Evolutionary conservation across 2,329 filamentous ascomycete species (phyloP).

Genomic region (Pyrenophora tritici-repentis): DNA sequence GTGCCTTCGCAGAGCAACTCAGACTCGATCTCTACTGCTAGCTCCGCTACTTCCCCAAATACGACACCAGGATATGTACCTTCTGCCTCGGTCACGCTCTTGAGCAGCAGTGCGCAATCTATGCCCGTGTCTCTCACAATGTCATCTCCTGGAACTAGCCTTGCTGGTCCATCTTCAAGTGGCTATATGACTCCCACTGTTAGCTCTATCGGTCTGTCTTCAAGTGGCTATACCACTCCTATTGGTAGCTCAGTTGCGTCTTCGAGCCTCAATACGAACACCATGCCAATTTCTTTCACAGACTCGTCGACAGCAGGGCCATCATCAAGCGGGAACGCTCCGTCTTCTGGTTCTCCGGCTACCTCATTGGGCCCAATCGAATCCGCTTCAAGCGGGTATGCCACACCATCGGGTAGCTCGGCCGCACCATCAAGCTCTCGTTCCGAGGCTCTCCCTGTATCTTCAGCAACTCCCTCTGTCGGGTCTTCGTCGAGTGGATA

Average conservation of each 20-base stretch:
- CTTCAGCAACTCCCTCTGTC: background rate
- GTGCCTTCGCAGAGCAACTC: background rate
- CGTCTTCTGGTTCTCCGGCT: background rate
- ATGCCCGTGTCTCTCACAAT: constrained; percentile 1
- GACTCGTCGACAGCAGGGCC: background rate
- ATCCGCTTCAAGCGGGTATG: constrained; percentile 1
- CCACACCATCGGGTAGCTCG: background rate
- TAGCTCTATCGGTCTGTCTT: constrained; percentile 10
- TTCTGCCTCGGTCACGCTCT: background rate
- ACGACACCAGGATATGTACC: constrained; percentile 4
- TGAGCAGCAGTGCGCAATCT: constrained; percentile 2
- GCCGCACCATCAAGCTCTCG: background rate
- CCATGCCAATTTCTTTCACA: constrained; percentile 1
- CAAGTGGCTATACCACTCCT: constrained; percentile 5
- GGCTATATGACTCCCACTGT: constrained; percentile 1
- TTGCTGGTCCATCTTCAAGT: constrained; percentile 4
- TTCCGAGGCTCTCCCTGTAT: background rate
- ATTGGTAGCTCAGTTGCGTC: constrained; percentile 1
- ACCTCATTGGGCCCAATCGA: background rate
- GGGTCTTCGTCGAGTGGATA: background rate
- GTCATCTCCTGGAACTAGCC: background rate
- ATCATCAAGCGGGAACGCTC: constrained; percentile 1
- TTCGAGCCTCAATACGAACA: background rate
- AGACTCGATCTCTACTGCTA: background rate
- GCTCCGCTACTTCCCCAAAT: background rate